These are phyloP conservation scores for Aureobasidium pullulans DNA, from an alignment of 2,329 filamentous ascomycete genomes.

Conservation along the genomic window DNA sequence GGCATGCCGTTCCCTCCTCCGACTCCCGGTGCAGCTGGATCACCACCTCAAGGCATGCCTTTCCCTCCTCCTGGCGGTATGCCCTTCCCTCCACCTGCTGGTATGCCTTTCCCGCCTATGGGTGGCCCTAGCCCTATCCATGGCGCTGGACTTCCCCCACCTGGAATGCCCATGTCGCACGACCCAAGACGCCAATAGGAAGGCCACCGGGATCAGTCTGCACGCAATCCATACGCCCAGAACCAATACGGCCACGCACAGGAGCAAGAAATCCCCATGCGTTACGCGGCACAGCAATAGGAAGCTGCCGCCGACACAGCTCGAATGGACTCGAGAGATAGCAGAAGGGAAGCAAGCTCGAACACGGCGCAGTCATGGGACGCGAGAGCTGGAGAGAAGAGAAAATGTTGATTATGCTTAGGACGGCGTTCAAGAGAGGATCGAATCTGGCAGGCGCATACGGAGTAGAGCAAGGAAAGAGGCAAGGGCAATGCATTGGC, in stretches of 20 bases:
- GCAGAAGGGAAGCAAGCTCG: neutral
- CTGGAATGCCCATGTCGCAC: conserved; percentile 10
- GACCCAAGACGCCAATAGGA: conserved; percentile 13
- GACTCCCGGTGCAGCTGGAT: conserved; percentile 20
- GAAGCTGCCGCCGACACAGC: neutral
- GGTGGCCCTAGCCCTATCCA: conserved; percentile 18
- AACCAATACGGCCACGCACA: neutral
- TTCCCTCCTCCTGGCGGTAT: conserved; percentile 21
- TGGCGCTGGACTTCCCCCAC: conserved; percentile 14
- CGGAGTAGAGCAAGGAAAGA: neutral
- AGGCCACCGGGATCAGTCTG: neutral
- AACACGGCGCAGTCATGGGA: neutral
- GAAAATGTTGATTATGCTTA: neutral
- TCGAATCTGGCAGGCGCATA: neutral
- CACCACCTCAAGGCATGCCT: conserved; percentile 23
- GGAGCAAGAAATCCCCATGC: neutral
- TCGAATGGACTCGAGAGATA: neutral
- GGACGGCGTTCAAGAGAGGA: neutral
- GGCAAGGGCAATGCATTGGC: neutral
- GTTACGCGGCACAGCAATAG: neutral
- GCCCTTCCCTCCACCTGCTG: conserved; percentile 21
- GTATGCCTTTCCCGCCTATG: conserved; percentile 25
- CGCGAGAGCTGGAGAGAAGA: neutral
- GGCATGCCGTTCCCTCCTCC: conserved; percentile 18
- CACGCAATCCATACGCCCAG: neutral